Evolutionary conservation across 1,284 basidiomycete genomes (phyloP).

Genomic region (Rhodotorula sp.): DNA sequence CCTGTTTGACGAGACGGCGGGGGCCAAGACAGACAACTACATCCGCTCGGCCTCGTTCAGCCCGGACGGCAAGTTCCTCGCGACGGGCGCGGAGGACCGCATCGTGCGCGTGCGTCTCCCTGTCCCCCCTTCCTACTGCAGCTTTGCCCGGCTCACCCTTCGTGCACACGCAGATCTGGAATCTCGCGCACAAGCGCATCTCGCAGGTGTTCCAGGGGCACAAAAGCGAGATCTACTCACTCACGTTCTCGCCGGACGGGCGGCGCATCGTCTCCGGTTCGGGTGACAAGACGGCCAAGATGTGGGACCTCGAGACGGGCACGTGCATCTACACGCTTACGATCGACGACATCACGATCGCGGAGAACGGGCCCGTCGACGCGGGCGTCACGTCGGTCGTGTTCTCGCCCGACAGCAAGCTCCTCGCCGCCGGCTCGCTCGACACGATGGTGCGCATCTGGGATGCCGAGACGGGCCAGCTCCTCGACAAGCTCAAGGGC

Average conservation of each 20-base stretch:
- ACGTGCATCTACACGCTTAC: conserved; percentile 56
- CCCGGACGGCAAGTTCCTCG: conserved; percentile 75
- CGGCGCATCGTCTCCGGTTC: conserved; percentile 82
- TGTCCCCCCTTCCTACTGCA: background rate
- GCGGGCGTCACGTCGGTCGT: conserved; percentile 77
- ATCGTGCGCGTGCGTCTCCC: conserved; percentile 68
- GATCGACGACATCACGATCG: conserved; percentile 56
- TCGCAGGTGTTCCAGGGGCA: conserved; percentile 77
- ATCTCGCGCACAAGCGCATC: conserved; percentile 72
- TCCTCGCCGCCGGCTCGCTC: conserved; percentile 79
- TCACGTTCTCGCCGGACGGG: conserved; percentile 81
- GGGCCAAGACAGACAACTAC: conserved; percentile 67
- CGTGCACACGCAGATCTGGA: conserved; percentile 68
- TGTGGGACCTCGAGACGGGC: conserved; percentile 78
- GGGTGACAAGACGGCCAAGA: conserved; percentile 82
- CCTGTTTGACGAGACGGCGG: conserved; percentile 65
- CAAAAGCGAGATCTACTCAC: conserved; percentile 85
- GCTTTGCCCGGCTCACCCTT: background rate
- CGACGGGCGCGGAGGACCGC: conserved; percentile 81
- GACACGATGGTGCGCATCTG: conserved; percentile 85
- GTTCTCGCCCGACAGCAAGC: conserved; percentile 75
- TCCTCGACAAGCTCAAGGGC: conserved; percentile 74
- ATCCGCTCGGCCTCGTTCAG: conserved; percentile 82
- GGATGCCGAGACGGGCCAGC: conserved; percentile 71
- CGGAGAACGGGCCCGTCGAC: conserved; percentile 62